A percentile compares a stretch with the other conserved stretches of the same genome.
Evolutionary conservation across 192 early-diverging fungal species (phyloP).

Genomic region (Rhizophagus prolifer): DNA sequence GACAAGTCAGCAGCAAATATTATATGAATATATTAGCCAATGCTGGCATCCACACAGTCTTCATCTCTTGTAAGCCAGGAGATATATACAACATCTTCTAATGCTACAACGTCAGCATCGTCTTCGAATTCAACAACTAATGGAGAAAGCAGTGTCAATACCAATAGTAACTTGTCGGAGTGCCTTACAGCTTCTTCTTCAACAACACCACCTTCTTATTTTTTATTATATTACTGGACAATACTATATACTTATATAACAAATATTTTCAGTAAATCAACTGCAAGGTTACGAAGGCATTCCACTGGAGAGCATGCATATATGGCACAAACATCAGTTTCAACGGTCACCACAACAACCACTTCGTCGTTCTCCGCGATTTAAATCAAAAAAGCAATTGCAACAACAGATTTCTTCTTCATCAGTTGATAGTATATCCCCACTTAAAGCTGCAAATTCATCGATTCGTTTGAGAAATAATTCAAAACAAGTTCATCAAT

Average conservation of each 20-base stretch:
- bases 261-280: slow-evolving; percentile 26
- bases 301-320: slow-evolving; percentile 13
- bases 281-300: neutral
- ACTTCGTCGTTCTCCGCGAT: slow-evolving; percentile 18
- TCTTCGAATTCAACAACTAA: slow-evolving; percentile 20
- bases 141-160: neutral
- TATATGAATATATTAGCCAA: slow-evolving; percentile 2
- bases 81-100: neutral
- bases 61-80: slow-evolving; percentile 24
- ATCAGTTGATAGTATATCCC: too few species aligned
- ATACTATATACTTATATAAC: slow-evolving; percentile 21
- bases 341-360: neutral
- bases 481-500: neutral
- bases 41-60: slow-evolving; percentile 11
- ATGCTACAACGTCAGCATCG: neutral
- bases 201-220: slow-evolving; percentile 18
- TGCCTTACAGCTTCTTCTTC: slow-evolving; percentile 7
- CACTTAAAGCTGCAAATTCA: neutral
- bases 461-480: slow-evolving; percentile 2
- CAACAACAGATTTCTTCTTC: slow-evolving; percentile 20
- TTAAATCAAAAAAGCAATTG: slow-evolving; percentile 21
- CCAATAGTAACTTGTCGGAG: slow-evolving; percentile 10
- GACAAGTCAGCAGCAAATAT: neutral
- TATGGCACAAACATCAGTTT: slow-evolving; percentile 3
- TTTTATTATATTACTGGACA: slow-evolving; percentile 28